Evolutionary conservation across 768 basidiomycete species (phyloP), one percentile per base, ranked within the genome.

Genomic region (Kwoniella shandongensis): DNA sequence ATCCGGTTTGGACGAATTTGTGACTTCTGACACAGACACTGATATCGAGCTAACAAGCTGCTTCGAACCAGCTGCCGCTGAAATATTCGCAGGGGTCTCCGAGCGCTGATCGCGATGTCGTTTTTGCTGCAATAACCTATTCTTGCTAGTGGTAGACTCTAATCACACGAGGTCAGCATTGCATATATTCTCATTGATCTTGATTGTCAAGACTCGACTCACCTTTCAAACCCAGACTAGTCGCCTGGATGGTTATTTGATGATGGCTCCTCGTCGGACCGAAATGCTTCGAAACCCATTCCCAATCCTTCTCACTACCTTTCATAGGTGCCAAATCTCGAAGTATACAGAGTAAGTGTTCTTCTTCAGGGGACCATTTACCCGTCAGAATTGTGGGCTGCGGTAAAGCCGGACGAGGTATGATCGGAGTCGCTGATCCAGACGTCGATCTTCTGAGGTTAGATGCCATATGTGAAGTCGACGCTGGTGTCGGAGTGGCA

Each of bases 231-330:
- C 71, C 71, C 22, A 68, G 48, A 32, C 68, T 57, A 12, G 67
- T 66, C 13, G 68, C 71, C 44, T 70, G 62, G 44, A 67, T 61
- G 45, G 66, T 42, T 17, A 73, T 62, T 54, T 73, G 71, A 44
- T 67, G 66, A 44, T 65, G 57, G 27, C 48, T 66, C 51, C 71
- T 56, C 12, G 54, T 61, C 15, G 41, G 49, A 11, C 66, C 71
- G 36, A 73, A 70, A 22, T 53, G 38, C n/a, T 61, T 52, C 4
- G 48, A 49, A 3, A 73, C 62, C 49, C 49, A 61, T 6, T 55
- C 51, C 71, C 71, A 73, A 48, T 73, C 62, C 4, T 64, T 57
- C 27, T 26, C 59, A 29, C 25, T 54, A 41, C 6, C 47, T 41
- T 44, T 60, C 59, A 17, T 27, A 44, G 6, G 45, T 12, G n/a